Evolutionary conservation across 2,329 filamentous ascomycete species (phyloP).

Genomic region (Cytospora piceae): DNA sequence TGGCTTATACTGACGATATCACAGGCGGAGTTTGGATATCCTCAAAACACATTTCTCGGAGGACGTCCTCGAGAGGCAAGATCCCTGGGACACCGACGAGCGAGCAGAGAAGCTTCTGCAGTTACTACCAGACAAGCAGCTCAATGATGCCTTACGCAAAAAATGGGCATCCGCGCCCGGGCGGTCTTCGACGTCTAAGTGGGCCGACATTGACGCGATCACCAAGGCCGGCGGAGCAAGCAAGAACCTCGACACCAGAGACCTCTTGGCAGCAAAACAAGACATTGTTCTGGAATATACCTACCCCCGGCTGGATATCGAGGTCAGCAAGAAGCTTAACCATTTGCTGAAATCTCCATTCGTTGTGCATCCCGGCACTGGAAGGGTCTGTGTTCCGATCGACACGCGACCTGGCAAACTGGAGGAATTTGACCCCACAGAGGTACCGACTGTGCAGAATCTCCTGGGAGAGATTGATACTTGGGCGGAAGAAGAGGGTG

Average conservation of each 20-base stretch:
- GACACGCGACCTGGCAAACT: slow-evolving; percentile 63
- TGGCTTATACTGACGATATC: slow-evolving; percentile 30
- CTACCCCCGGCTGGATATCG: slow-evolving; percentile 93
- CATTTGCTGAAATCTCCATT: slow-evolving; percentile 98
- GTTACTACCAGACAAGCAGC: slow-evolving; percentile 78
- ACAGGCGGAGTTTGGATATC: slow-evolving; percentile 79
- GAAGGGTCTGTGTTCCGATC: slow-evolving; percentile 93
- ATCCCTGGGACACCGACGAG: slow-evolving; percentile 76
- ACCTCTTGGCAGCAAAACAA: slow-evolving; percentile 86
- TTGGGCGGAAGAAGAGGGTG: slow-evolving; percentile 61
- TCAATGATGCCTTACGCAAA: slow-evolving; percentile 78
- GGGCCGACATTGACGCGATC: slow-evolving; percentile 88
- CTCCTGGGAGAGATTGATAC: slow-evolving; percentile 84
- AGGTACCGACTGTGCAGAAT: slow-evolving; percentile 85
- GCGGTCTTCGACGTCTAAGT: slow-evolving; percentile 79
- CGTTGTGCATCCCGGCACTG: slow-evolving; percentile 93
- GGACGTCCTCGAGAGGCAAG: slow-evolving; percentile 81
- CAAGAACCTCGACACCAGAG: slow-evolving; percentile 71
- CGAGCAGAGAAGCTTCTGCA: slow-evolving; percentile 77
- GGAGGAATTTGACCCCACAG: slow-evolving; percentile 83
- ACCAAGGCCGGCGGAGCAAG: slow-evolving; percentile 74
- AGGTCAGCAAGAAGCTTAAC: slow-evolving; percentile 97
- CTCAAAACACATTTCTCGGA: slow-evolving; percentile 82
- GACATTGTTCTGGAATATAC: slow-evolving; percentile 97
- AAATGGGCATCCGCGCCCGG: slow-evolving; percentile 89